These are phyloP conservation scores for Diplodia seriata DNA, from an alignment of 2,329 filamentous ascomycete species.

Conservation along the genomic window DNA sequence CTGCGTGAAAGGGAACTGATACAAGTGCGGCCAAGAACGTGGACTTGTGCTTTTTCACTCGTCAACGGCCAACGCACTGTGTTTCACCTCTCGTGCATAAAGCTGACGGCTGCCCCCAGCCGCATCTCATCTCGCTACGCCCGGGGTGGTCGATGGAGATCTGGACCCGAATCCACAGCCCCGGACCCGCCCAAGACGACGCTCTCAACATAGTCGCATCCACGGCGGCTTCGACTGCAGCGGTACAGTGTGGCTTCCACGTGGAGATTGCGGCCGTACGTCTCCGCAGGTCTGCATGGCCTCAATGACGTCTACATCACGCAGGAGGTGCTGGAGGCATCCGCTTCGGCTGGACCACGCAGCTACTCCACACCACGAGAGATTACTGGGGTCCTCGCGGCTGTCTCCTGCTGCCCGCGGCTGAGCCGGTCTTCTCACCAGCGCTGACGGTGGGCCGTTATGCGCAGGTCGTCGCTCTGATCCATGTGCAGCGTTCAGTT, in stretches of 20 bases:
- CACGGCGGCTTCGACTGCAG: background rate
- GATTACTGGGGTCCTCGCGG: background rate
- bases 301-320: slow-evolving; percentile 23
- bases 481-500: slow-evolving; percentile 13
- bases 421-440: background rate
- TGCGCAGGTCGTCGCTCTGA: slow-evolving; percentile 21
- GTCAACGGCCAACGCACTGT: slow-evolving; percentile 25
- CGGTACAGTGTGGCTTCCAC: slow-evolving; percentile 21
- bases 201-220: slow-evolving; percentile 15
- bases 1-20: slow-evolving; percentile 21
- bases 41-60: slow-evolving; percentile 14
- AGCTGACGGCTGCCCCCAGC: slow-evolving; percentile 29
- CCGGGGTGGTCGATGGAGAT: slow-evolving; percentile 28
- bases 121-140: slow-evolving; percentile 31
- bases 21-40: slow-evolving; percentile 20
- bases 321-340: slow-evolving; percentile 8
- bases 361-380: background rate
- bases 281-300: background rate
- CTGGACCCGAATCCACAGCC: slow-evolving; percentile 30
- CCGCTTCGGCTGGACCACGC: background rate
- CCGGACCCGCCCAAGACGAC: slow-evolving; percentile 23
- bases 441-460: slow-evolving; percentile 17
- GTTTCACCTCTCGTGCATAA: slow-evolving; percentile 31
- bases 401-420: background rate
- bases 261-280: slow-evolving; percentile 17